Percentiles rank a stretch among this genome's conserved stretches.
These are phyloP conservation scores for Ascochyta rabiei DNA, from an alignment of 2,329 filamentous ascomycete species.

Conservation along the genomic window DNA sequence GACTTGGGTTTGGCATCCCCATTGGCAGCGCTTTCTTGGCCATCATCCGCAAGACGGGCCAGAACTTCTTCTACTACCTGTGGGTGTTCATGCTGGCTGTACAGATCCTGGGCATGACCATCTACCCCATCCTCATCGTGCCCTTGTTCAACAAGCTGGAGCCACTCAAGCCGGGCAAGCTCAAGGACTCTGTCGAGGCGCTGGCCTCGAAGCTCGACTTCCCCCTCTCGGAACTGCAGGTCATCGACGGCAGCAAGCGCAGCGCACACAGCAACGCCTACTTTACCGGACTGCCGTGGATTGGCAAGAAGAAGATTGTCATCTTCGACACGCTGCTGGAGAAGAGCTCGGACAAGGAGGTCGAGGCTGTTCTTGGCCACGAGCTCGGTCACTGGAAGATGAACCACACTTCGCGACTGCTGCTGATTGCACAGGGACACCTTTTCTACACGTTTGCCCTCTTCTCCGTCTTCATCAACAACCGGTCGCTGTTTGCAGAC, in stretches of 20 bases:
- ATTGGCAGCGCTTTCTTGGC: constrained; percentile 90
- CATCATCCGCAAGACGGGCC: constrained; percentile 93
- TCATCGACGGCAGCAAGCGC: constrained; percentile 91
- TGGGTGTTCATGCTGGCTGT: constrained; percentile 91
- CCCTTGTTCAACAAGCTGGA: constrained; percentile 98
- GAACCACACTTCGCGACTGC: constrained; percentile 90
- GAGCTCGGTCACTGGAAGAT: constrained; percentile 98
- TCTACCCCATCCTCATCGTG: constrained; percentile 92
- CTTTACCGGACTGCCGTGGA: constrained; percentile 95
- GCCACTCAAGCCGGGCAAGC: constrained; percentile 81
- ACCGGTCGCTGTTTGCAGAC: constrained; percentile 83
- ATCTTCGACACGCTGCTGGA: constrained; percentile 98
- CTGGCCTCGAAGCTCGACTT: constrained; percentile 86
- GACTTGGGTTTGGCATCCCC: constrained; percentile 79
- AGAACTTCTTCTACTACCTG: constrained; percentile 96
- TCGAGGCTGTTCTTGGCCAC: constrained; percentile 92
- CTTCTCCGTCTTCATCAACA: constrained; percentile 98
- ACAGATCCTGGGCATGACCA: constrained; percentile 92
- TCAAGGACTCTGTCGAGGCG: constrained; percentile 87
- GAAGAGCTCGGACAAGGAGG: constrained; percentile 89
- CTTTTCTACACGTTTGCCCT: constrained; percentile 96
- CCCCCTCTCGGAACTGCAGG: constrained; percentile 88
- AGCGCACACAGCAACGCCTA: constrained; percentile 90
- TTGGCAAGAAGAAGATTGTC: constrained; percentile 94
- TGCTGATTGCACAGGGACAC: constrained; percentile 81